Conservation (phyloP, 2,329 filamentous ascomycete species). For the Neonectria ditissima region DNA sequence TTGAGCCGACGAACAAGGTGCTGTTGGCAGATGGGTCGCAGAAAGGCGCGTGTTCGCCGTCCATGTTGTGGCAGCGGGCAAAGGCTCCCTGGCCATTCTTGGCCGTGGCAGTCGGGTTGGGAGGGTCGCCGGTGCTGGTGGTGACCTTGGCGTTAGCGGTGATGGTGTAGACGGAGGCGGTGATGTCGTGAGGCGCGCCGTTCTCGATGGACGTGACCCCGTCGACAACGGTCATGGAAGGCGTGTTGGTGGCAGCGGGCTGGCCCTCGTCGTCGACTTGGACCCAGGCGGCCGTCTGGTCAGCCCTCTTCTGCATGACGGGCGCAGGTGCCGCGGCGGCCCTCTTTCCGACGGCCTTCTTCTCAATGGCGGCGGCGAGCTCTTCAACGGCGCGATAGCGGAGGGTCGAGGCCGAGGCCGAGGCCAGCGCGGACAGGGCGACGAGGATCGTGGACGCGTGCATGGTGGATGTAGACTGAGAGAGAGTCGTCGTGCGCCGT, state of each 20-base stretch:
- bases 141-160: conserved; percentile 51
- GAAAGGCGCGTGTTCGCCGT: conserved; percentile 62
- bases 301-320: conserved; percentile 43
- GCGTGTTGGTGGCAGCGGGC: conserved; percentile 61
- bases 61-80: conserved; percentile 60
- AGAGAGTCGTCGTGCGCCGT: neutral
- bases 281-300: conserved; percentile 63
- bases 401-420: conserved; percentile 39
- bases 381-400: conserved; percentile 35
- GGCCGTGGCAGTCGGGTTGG: conserved; percentile 58
- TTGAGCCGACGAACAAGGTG: conserved; percentile 57
- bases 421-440: conserved; percentile 47
- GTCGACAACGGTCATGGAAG: conserved; percentile 58
- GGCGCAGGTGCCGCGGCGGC: neutral
- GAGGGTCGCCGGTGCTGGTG: conserved; percentile 58
- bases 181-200: conserved; percentile 60
- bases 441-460: conserved; percentile 47
- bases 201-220: conserved; percentile 56
- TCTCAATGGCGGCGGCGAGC: conserved; percentile 30
- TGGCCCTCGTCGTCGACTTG: conserved; percentile 60
- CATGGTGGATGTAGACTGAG: conserved; percentile 47
- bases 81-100: conserved; percentile 61
- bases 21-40: conserved; percentile 61
- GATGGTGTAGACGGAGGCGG: conserved; percentile 56
- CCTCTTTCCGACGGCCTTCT: conserved; percentile 47